These are phyloP conservation scores for Tylopilus subfusipes DNA, from an alignment of 768 basidiomycete genomes.

Conservation along the genomic window DNA sequence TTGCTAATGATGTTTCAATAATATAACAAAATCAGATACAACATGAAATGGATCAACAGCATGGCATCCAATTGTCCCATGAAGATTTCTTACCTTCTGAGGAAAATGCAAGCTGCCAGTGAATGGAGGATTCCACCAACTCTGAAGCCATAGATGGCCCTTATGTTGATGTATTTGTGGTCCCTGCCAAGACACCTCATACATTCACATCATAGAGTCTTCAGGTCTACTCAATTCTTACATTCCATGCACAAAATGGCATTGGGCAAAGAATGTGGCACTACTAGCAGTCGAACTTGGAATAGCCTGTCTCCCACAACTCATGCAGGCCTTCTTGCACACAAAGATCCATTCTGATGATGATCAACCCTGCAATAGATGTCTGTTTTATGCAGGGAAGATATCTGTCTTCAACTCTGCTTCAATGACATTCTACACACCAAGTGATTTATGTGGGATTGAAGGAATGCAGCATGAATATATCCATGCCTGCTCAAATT, in stretches of 20 bases:
- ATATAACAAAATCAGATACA: too few relatives aligned
- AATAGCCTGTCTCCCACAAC: background rate
- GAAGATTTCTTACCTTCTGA: too few relatives aligned
- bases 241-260: background rate
- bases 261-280: background rate
- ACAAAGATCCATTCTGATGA: background rate
- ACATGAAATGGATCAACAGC: too few relatives aligned
- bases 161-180: background rate
- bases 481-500: background rate
- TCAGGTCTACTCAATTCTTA: too few relatives aligned
- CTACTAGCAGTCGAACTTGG: background rate
- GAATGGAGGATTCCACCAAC: too few relatives aligned
- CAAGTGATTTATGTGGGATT: background rate
- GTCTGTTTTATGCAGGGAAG: background rate
- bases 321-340: background rate
- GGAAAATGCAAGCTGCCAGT: too few relatives aligned
- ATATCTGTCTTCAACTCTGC: background rate
- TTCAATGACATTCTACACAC: background rate
- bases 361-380: background rate
- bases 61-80: too few relatives aligned
- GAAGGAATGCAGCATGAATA: background rate
- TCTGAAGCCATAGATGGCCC: too few relatives aligned
- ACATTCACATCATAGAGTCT: background rate
- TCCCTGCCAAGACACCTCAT: background rate
- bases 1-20: too few relatives aligned